These are phyloP conservation scores for Aspergillus bombycis DNA, from an alignment of 2,329 filamentous ascomycete species.

Conservation along the genomic window DNA sequence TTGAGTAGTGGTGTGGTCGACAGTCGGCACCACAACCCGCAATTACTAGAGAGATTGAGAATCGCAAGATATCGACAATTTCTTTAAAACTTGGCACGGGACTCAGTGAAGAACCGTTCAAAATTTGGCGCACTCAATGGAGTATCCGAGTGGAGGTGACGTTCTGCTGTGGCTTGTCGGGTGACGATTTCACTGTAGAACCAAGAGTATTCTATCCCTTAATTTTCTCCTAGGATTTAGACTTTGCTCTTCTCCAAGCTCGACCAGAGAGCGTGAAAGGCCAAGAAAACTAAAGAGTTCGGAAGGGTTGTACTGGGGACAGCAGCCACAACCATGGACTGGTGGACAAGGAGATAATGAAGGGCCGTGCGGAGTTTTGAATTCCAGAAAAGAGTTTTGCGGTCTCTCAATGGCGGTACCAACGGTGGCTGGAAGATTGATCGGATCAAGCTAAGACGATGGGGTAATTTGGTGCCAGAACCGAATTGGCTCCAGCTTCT, in stretches of 20 bases:
- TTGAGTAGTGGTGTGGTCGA: slow-evolving; percentile 15
- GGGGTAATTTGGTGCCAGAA: background rate
- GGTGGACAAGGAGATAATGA: background rate
- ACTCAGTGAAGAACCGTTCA: background rate
- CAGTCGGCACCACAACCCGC: slow-evolving; percentile 14
- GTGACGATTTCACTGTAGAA: background rate
- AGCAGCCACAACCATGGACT: background rate
- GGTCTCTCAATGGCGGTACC: background rate
- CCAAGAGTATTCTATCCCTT: background rate
- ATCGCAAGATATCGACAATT: background rate
- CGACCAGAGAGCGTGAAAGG: background rate
- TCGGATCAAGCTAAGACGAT: background rate
- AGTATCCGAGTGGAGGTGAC: background rate
- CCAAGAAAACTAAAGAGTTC: background rate
- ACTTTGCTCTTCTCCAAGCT: background rate
- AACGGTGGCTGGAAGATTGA: slow-evolving; percentile 2
- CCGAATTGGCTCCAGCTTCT: background rate
- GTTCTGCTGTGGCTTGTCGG: background rate
- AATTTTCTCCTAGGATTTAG: background rate
- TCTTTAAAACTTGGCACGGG: background rate
- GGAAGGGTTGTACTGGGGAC: background rate
- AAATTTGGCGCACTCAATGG: background rate
- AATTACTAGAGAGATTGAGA: background rate
- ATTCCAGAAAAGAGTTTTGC: background rate
- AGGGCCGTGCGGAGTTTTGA: background rate